Conservation (phyloP, 495 filamentous ascomycete species). For the Acidomyces sp. region DNA sequence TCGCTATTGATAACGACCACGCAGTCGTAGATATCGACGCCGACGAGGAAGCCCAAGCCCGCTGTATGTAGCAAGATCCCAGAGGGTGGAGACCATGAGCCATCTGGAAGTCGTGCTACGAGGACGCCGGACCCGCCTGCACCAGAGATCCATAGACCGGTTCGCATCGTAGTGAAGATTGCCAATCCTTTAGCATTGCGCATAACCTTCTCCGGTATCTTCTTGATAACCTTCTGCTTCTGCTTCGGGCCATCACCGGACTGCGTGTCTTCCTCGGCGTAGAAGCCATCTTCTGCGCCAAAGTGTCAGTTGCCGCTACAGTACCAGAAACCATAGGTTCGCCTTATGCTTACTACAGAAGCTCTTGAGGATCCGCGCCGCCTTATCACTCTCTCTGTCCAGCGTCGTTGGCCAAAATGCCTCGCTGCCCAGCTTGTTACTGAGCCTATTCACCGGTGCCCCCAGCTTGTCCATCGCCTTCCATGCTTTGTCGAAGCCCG, state of each 20-base stretch:
- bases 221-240: constrained; percentile 61
- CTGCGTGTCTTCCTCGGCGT: constrained; percentile 30
- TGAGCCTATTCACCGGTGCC: constrained; percentile 59
- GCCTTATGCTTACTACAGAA: constrained; percentile 50
- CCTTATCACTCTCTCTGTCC: constrained; percentile 73
- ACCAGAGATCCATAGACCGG: constrained; percentile 79
- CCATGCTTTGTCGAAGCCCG: constrained; percentile 37
- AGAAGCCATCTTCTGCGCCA: constrained; percentile 46
- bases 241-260: constrained; percentile 42
- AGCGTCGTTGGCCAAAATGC: constrained; percentile 71
- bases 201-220: constrained; percentile 68
- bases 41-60: constrained; percentile 74
- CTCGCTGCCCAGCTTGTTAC: constrained; percentile 61
- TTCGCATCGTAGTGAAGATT: constrained; percentile 87
- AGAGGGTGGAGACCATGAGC: constrained; percentile 78
- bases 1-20: constrained; percentile 79
- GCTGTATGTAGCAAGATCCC: constrained; percentile 80
- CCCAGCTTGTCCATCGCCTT: constrained; percentile 35
- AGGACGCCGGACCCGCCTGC: constrained; percentile 76
- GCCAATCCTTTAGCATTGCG: constrained; percentile 74
- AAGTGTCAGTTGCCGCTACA: neutral
- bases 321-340: neutral
- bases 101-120: constrained; percentile 63
- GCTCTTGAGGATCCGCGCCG: constrained; percentile 62
- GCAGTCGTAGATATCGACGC: constrained; percentile 88